A percentile compares a stretch with the other conserved stretches of the same genome.
These are phyloP conservation scores for Lophiostoma macrostomum DNA, from an alignment of 495 filamentous ascomycete genomes.

Conservation along the genomic window DNA sequence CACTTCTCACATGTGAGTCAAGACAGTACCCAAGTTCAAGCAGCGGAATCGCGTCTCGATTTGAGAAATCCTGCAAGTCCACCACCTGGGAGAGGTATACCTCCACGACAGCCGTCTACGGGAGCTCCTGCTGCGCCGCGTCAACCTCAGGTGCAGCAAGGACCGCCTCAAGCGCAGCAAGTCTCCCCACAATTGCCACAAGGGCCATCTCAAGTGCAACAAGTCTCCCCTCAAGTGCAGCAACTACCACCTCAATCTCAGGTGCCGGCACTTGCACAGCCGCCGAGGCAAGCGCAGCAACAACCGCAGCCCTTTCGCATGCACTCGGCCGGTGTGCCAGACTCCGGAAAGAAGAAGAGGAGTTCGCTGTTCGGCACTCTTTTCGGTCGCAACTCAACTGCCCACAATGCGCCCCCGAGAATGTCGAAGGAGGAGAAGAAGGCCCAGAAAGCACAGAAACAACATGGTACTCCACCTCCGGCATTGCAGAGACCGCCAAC, in stretches of 20 bases:
- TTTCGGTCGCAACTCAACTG: constrained; percentile 30
- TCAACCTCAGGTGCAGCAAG: background rate
- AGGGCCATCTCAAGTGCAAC: no score
- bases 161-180: background rate
- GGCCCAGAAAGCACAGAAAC: constrained; percentile 25
- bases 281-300: no score
- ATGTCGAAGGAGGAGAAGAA: constrained; percentile 32
- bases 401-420: constrained; percentile 9
- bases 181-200: no score
- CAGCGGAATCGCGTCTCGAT: constrained; percentile 29
- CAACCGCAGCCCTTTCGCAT: constrained; percentile 17
- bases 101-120: constrained; percentile 18
- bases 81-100: constrained; percentile 26
- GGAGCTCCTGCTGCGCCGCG: background rate
- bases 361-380: constrained; percentile 46
- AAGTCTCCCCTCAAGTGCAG: no score
- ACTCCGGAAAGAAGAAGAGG: constrained; percentile 48
- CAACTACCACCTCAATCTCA: no score
- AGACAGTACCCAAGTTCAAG: constrained; percentile 30
- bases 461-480: background rate
- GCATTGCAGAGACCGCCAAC: constrained; percentile 10
- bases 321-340: constrained; percentile 16
- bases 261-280: no score
- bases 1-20: constrained; percentile 32
- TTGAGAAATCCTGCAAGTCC: constrained; percentile 31